phyloP scores from a whole-genome alignment of 2,329 filamentous ascomycete genomes.

The Plectosphaerella plurivora region DNA sequence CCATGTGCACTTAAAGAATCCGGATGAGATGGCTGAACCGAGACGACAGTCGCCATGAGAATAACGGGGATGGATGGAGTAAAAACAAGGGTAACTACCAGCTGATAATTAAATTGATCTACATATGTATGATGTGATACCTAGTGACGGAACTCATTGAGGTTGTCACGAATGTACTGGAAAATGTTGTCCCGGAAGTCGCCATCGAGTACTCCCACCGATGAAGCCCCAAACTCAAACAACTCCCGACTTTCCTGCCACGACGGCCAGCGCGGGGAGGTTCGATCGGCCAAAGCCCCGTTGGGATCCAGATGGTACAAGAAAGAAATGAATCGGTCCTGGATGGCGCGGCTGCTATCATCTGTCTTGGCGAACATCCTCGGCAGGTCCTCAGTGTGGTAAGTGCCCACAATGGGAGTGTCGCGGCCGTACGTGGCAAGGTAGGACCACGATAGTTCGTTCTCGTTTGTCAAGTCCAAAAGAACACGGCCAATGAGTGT shows the following conservation, averaged over 20 bases:
- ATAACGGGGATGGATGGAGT: no score
- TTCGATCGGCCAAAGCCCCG: constrained; percentile 32
- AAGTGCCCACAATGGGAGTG: constrained; percentile 68
- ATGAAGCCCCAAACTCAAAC: constrained; percentile 35
- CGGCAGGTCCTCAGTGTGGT: constrained; percentile 67
- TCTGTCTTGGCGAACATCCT: constrained; percentile 63
- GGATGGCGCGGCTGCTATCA: constrained; percentile 54
- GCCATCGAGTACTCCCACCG: constrained; percentile 29
- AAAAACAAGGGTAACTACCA: no score
- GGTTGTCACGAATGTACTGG: constrained; percentile 13
- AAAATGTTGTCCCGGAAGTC: constrained; percentile 25
- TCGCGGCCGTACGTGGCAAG: constrained; percentile 68
- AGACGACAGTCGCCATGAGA: no score
- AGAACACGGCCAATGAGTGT: constrained; percentile 66
- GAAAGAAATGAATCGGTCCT: constrained; percentile 70
- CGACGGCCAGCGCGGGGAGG: constrained; percentile 33
- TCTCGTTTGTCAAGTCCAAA: constrained; percentile 40
- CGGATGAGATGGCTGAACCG: no score
- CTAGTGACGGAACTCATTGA: no score
- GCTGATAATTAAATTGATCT: no score
- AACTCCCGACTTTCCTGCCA: constrained; percentile 43
- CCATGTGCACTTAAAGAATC: no score
- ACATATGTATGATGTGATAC: no score
- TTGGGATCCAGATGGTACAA: constrained; percentile 69
- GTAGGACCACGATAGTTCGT: constrained; percentile 69